phyloP scores from a whole-genome alignment of 129 eudicot genomes.

The Apium graveolens region DNA sequence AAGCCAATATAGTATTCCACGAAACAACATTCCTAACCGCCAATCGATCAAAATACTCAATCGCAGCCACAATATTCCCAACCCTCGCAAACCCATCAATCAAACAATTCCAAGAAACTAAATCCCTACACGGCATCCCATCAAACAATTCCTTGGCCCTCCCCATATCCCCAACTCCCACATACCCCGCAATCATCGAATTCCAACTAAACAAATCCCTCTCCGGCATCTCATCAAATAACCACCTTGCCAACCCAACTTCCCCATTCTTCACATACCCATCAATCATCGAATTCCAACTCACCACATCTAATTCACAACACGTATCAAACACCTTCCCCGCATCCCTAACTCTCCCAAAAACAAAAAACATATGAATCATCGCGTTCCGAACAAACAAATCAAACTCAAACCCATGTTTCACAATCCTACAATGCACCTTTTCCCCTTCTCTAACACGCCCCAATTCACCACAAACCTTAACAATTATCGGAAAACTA shows the following conservation, averaged over 20 bases:
- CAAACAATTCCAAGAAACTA: conserved; percentile 59
- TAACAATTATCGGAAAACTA: conserved; percentile 46
- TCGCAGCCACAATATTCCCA: conserved; percentile 31
- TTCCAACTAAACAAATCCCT: conserved; percentile 58
- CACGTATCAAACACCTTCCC: conserved; percentile 42
- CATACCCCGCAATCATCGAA: conserved; percentile 45
- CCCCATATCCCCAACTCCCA: conserved; percentile 39
- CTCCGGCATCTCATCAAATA: conserved; percentile 54
- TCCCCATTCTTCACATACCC: conserved; percentile 56
- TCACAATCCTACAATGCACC: conserved; percentile 34
- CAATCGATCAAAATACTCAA: conserved; percentile 42
- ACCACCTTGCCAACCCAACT: conserved; percentile 26
- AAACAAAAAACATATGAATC: conserved; percentile 46
- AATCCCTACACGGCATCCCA: conserved; percentile 41
- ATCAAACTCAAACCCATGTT: conserved; percentile 54
- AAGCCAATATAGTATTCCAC: conserved; percentile 53
- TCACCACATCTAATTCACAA: conserved; percentile 46
- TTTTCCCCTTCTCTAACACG: conserved; percentile 38
- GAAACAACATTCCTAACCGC: conserved; percentile 32
- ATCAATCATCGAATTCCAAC: conserved; percentile 64
- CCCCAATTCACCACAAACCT: conserved; percentile 41
- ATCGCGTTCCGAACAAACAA: conserved; percentile 41
- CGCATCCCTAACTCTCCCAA: conserved; percentile 39
- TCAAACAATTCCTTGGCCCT: conserved; percentile 45
- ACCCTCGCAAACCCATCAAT: conserved; percentile 48